Evolutionary conservation across 345 rosid genomes (phyloP).

Genomic region (Kernera saxatilis): DNA sequence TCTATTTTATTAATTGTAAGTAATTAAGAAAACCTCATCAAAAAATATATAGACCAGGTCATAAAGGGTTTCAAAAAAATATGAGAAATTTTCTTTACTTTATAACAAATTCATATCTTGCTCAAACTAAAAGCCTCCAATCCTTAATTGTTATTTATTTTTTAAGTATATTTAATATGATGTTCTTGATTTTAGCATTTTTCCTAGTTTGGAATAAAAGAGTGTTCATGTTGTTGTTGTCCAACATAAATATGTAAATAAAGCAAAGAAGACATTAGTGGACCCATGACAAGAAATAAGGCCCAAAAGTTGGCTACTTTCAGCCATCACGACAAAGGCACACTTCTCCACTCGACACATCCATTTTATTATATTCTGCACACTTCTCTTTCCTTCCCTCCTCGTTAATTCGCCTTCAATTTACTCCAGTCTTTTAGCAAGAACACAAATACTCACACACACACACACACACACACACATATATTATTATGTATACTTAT

Average conservation of each 20-base stretch:
- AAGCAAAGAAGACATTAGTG: neutral
- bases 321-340: conserved; percentile 14
- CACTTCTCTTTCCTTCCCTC: neutral
- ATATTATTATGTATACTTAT: neutral
- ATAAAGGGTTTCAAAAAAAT: neutral
- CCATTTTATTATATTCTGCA: neutral
- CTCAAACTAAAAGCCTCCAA: neutral
- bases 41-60: no score
- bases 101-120: neutral
- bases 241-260: neutral
- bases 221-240: neutral
- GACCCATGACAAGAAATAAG: conserved; percentile 2
- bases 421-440: neutral
- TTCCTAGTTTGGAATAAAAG: neutral
- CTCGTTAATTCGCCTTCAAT: neutral
- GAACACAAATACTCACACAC: neutral
- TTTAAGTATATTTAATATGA: neutral
- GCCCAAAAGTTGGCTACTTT: conserved; percentile 12
- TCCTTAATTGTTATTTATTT: neutral
- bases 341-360: neutral
- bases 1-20: neutral
- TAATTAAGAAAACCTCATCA: no score
- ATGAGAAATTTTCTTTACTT: neutral
- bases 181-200: neutral
- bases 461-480: no score